Evolutionary conservation across 768 basidiomycete genomes (phyloP).

Genomic region (Cyathus striatus): DNA sequence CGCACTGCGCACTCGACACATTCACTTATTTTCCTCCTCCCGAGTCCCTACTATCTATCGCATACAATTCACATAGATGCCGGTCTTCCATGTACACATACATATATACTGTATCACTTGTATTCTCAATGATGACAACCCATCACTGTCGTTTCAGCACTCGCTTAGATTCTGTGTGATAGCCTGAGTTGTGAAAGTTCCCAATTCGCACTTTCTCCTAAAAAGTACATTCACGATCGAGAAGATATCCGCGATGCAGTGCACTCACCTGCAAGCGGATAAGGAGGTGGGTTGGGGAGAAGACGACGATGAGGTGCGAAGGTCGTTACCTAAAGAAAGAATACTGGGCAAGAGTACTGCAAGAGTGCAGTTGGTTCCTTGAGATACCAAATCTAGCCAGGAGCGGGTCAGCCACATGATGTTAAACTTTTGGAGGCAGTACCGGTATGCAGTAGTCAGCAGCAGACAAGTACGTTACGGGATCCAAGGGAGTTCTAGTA

Average conservation of each 20-base stretch:
- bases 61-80: constrained; percentile 18
- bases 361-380: no score
- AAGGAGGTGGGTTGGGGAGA: constrained; percentile 1
- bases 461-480: no score
- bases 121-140: constrained; percentile 4
- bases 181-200: no score
- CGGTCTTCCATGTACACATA: constrained; percentile 13
- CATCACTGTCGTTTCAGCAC: constrained; percentile 1
- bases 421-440: no score
- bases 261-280: constrained; percentile 4
- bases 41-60: background rate
- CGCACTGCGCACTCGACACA: constrained; percentile 6
- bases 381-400: no score
- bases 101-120: constrained; percentile 9
- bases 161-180: no score
- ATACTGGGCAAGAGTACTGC: no score
- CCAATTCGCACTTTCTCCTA: constrained; percentile 1
- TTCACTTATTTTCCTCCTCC: constrained; percentile 3
- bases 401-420: no score
- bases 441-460: no score
- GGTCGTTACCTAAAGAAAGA: no score
- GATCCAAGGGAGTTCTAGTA: no score
- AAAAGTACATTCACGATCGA: background rate
- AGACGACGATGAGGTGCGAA: no score
- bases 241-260: background rate